Evolutionary conservation across 2,329 filamentous ascomycete species (phyloP).

Genomic region (Nannizziopsis arthrosporioides): DNA sequence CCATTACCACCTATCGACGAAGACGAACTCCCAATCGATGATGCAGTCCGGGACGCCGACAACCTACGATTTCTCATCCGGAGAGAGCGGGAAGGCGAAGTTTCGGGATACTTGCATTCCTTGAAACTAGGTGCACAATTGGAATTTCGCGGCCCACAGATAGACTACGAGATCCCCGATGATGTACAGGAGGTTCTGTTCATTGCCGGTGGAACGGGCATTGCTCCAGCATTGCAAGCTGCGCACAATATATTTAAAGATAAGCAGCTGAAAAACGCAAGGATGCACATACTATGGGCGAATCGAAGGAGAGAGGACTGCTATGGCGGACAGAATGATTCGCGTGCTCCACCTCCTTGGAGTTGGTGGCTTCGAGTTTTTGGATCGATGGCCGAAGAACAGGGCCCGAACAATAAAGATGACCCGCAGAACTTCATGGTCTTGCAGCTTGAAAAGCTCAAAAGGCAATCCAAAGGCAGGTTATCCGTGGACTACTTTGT

Average conservation of each 20-base stretch:
- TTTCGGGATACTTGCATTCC: constrained; percentile 66
- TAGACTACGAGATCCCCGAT: constrained; percentile 52
- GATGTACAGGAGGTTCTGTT: constrained; percentile 57
- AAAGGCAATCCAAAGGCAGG: constrained; percentile 43
- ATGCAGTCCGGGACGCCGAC: constrained; percentile 23
- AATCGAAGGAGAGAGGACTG: constrained; percentile 57
- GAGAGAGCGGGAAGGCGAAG: constrained; percentile 67
- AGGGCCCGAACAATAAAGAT: neutral
- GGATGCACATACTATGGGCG: constrained; percentile 72
- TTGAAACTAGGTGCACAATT: constrained; percentile 53
- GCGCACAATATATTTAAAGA: constrained; percentile 46
- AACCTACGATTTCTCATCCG: constrained; percentile 64
- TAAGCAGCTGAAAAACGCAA: constrained; percentile 27
- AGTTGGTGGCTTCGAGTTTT: constrained; percentile 25
- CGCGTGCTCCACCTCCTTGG: constrained; percentile 19
- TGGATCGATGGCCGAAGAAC: neutral
- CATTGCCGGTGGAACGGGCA: constrained; percentile 81
- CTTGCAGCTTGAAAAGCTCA: constrained; percentile 51
- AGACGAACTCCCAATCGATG: constrained; percentile 9
- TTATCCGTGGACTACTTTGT: constrained; percentile 64
- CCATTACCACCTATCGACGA: constrained; percentile 53
- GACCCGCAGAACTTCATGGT: constrained; percentile 38
- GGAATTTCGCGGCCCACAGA: constrained; percentile 66
- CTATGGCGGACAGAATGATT: constrained; percentile 46
- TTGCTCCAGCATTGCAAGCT: constrained; percentile 78